Evolutionary conservation across 2,329 filamentous ascomycete genomes (phyloP).

Genomic region (Botryosphaeria dothidea): DNA sequence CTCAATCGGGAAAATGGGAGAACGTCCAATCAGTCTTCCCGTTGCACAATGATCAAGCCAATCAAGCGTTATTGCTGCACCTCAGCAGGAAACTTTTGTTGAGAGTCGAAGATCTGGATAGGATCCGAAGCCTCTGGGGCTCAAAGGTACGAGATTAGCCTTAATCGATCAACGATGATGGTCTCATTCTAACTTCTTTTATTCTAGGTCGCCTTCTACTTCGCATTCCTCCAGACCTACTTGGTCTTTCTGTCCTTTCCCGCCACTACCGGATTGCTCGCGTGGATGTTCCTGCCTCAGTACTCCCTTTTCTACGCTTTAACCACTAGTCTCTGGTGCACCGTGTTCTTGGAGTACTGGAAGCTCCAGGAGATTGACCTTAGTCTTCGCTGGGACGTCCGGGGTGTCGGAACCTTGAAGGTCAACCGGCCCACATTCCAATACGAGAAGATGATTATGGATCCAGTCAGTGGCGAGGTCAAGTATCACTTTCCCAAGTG

Average conservation of each 20-base stretch:
- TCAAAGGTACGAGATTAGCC: slow-evolving; percentile 54
- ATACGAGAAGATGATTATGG: slow-evolving; percentile 28
- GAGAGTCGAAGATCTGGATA: slow-evolving; percentile 66
- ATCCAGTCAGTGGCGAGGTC: slow-evolving; percentile 28
- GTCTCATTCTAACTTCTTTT: background rate
- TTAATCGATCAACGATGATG: background rate
- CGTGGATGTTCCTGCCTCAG: slow-evolving; percentile 33
- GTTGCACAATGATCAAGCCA: slow-evolving; percentile 75
- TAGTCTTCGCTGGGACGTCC: slow-evolving; percentile 35
- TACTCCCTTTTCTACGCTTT: slow-evolving; percentile 35
- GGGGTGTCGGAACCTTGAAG: slow-evolving; percentile 33
- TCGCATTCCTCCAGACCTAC: slow-evolving; percentile 37
- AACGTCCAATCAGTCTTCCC: slow-evolving; percentile 74
- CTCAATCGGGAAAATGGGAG: slow-evolving; percentile 69
- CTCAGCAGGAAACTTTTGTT: slow-evolving; percentile 73
- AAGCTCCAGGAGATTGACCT: slow-evolving; percentile 35
- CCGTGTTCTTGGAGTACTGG: slow-evolving; percentile 38
- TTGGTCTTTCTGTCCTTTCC: slow-evolving; percentile 33
- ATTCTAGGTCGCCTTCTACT: slow-evolving; percentile 33
- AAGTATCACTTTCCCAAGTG: slow-evolving; percentile 32
- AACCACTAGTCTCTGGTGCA: slow-evolving; percentile 35
- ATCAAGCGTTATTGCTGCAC: slow-evolving; percentile 72
- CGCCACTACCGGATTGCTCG: slow-evolving; percentile 31
- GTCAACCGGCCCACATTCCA: slow-evolving; percentile 32
- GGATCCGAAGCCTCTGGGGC: slow-evolving; percentile 75